Evolutionary conservation across 768 basidiomycete species (phyloP).

Genomic region (Panellus pusillus): DNA sequence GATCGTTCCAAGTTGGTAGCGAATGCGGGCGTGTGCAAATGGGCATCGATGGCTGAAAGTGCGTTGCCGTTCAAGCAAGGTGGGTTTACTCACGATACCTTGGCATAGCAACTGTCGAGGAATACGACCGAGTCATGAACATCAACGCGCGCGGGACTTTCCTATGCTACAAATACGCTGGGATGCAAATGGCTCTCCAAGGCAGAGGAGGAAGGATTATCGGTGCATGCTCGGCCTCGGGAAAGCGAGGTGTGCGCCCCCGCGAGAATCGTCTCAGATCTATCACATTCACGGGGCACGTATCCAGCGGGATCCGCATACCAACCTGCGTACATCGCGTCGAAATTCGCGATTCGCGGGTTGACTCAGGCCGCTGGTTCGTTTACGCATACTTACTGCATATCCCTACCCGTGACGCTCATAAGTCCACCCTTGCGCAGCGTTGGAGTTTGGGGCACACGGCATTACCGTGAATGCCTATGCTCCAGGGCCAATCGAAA

Average conservation of each 20-base stretch:
- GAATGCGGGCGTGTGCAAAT: no score
- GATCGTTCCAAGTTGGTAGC: no score
- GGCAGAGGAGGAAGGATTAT: constrained; percentile 38
- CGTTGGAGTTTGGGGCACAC: neutral
- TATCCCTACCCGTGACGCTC: no score
- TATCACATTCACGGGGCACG: no score
- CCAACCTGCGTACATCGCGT: constrained; percentile 25
- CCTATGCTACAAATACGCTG: constrained; percentile 40
- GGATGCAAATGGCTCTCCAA: constrained; percentile 37
- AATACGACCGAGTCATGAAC: constrained; percentile 26
- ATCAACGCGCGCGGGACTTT: constrained; percentile 35
- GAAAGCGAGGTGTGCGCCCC: constrained; percentile 15
- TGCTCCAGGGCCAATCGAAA: neutral
- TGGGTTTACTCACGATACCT: neutral
- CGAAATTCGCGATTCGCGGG: constrained; percentile 28
- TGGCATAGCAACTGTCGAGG: constrained; percentile 10
- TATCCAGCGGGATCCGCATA: constrained; percentile 1
- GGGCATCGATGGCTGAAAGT: constrained; percentile 15
- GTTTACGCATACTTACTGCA: no score
- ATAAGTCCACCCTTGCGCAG: neutral
- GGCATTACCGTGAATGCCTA: constrained; percentile 2
- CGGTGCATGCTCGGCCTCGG: constrained; percentile 24
- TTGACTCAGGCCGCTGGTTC: constrained; percentile 9
- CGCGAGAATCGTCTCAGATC: no score
- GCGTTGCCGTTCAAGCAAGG: neutral